A percentile compares a stretch with the other conserved stretches of the same genome.
These are phyloP conservation scores for Rubia tinctorum DNA, from an alignment of 305 asterid genomes.

Conservation along the genomic window DNA sequence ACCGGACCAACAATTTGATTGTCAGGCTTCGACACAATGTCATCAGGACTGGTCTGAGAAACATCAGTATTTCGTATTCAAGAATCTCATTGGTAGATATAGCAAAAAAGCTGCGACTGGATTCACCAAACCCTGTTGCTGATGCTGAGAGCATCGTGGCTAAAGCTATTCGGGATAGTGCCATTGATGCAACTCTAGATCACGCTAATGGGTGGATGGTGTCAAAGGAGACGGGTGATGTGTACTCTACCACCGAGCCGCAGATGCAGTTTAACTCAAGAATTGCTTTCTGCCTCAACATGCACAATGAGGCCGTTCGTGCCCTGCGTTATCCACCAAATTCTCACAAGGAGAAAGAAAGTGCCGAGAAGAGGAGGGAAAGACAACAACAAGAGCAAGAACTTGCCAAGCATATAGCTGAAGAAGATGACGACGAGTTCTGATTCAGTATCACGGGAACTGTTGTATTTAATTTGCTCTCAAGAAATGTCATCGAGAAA, in stretches of 20 bases:
- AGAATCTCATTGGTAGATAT: conserved; percentile 76
- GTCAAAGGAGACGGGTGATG: conserved; percentile 86
- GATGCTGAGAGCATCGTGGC: conserved; percentile 95
- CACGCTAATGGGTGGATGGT: conserved; percentile 92
- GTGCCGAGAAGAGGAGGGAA: conserved; percentile 90
- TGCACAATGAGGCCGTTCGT: conserved; percentile 93
- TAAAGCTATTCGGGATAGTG: conserved; percentile 91
- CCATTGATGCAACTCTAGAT: conserved; percentile 87
- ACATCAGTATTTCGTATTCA: conserved; percentile 90
- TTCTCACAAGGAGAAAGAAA: conserved; percentile 86
- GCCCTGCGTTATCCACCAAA: conserved; percentile 91
- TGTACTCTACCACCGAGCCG: conserved; percentile 91
- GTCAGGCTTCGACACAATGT: conserved; percentile 90
- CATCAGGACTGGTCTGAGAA: conserved; percentile 85
- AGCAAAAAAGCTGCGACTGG: conserved; percentile 81
- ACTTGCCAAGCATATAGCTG: conserved; percentile 90
- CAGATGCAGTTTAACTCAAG: conserved; percentile 87
- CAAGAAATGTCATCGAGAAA: neutral
- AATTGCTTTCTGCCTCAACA: conserved; percentile 83
- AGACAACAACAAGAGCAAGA: conserved; percentile 95
- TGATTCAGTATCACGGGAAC: conserved; percentile 23
- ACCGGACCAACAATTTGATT: conserved; percentile 75
- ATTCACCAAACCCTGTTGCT: conserved; percentile 79
- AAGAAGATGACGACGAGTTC: conserved; percentile 93
- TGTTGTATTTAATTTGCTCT: neutral